A percentile compares a stretch with the other conserved stretches of the same genome.
These are phyloP conservation scores for Arabis hirsuta DNA, from an alignment of 345 rosid genomes.

Conservation along the genomic window DNA sequence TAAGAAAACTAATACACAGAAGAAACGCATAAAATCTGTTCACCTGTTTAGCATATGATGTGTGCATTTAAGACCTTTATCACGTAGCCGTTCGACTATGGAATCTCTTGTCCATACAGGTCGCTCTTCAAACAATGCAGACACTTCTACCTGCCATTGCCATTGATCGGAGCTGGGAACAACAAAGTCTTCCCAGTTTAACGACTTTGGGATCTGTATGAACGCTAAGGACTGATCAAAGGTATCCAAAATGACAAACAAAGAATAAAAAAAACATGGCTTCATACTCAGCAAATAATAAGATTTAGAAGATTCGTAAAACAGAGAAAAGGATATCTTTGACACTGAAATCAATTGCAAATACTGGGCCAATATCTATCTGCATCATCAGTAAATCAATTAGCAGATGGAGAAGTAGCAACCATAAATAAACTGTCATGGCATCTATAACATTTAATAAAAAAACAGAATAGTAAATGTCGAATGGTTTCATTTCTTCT, in stretches of 20 bases:
- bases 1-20: not conserved
- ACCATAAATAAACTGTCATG: slow-evolving; percentile 13
- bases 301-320: slow-evolving; percentile 10
- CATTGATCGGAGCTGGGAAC: slow-evolving; percentile 61
- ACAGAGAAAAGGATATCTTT: slow-evolving; percentile 73
- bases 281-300: not conserved
- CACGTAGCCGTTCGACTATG: slow-evolving; percentile 64
- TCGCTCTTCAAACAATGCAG: slow-evolving; percentile 81
- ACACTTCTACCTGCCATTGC: slow-evolving; percentile 72
- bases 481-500: slow-evolving; percentile 6
- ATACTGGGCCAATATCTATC: slow-evolving; percentile 68
- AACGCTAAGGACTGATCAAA: slow-evolving; percentile 53
- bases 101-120: slow-evolving; percentile 92
- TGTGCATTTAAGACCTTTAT: slow-evolving; percentile 65
- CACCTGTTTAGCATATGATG: slow-evolving; percentile 75
- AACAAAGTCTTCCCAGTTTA: slow-evolving; percentile 70
- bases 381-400: slow-evolving; percentile 48
- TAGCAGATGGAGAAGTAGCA: slow-evolving; percentile 21
- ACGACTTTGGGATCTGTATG: slow-evolving; percentile 84
- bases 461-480: not conserved
- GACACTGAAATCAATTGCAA: slow-evolving; percentile 80
- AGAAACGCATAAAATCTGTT: not conserved
- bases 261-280: slow-evolving; percentile 21
- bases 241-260: slow-evolving; percentile 24
- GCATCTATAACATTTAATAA: not conserved